phyloP scores from a whole-genome alignment of 495 filamentous ascomycete species.

The Aspergillus campestris region DNA sequence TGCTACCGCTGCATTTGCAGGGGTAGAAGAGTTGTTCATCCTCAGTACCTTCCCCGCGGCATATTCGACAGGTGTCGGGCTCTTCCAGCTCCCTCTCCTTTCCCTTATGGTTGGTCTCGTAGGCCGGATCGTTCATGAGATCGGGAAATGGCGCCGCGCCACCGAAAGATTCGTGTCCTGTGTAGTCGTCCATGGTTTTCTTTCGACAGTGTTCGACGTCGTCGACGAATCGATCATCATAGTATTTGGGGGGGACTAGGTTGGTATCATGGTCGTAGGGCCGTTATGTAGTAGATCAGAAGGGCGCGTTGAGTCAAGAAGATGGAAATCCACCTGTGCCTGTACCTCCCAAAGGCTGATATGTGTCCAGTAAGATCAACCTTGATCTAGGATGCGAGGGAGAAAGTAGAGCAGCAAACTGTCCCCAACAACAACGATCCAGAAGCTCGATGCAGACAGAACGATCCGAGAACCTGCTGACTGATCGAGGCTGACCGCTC shows the following conservation, averaged over 20 bases:
- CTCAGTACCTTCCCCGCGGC: conserved; percentile 75
- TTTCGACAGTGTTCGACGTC: conserved; percentile 1
- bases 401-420: too few species aligned
- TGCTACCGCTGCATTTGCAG: conserved; percentile 97
- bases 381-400: too few species aligned
- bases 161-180: too few species aligned
- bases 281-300: neutral
- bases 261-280: conserved; percentile 17
- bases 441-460: too few species aligned
- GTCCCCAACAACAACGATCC: too few species aligned
- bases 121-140: conserved; percentile 59
- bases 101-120: conserved; percentile 29
- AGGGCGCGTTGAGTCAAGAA: too few species aligned
- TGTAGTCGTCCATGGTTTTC: too few species aligned
- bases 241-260: conserved; percentile 6
- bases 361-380: too few species aligned
- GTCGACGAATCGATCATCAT: conserved; percentile 15
- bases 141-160: conserved; percentile 36
- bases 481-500: too few species aligned
- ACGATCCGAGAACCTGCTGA: too few species aligned
- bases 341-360: too few species aligned
- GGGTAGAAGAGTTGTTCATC: conserved; percentile 92
- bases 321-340: too few species aligned
- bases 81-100: conserved; percentile 38
- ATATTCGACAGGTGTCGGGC: conserved; percentile 87